These are phyloP conservation scores for Starmerella kuoi DNA, from an alignment of 805 yeast genomes.

Conservation along the genomic window DNA sequence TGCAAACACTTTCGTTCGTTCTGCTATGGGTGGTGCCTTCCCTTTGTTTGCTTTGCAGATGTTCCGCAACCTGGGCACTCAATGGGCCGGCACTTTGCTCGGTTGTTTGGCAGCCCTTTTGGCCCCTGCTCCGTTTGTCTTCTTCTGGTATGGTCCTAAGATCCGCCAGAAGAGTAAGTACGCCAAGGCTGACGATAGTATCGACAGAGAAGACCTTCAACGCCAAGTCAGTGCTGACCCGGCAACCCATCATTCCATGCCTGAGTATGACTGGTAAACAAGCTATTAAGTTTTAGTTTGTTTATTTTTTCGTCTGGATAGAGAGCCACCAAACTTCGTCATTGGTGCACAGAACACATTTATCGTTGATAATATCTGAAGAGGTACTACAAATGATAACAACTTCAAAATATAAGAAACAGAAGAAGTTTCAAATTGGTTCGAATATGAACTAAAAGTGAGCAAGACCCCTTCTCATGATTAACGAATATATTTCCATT, in stretches of 20 bases:
- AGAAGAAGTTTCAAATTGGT: no score
- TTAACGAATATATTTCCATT: no score
- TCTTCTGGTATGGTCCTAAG: constrained; percentile 38
- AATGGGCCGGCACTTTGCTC: constrained; percentile 45
- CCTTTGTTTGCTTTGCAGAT: constrained; percentile 46
- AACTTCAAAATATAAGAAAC: no score
- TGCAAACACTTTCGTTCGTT: constrained; percentile 48
- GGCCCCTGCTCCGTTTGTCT: constrained; percentile 47
- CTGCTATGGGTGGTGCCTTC: constrained; percentile 48
- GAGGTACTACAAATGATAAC: no score
- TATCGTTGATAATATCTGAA: no score
- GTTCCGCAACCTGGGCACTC: constrained; percentile 39
- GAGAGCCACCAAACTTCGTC: no score
- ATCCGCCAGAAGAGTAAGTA: constrained; percentile 20
- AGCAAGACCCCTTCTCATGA: no score
- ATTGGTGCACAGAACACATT: no score
- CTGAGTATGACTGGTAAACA: constrained; percentile 9
- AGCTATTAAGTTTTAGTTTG: no score
- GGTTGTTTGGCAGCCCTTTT: constrained; percentile 39
- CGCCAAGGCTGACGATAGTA: constrained; percentile 15
- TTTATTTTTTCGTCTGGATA: no score
- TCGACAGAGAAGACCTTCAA: constrained; percentile 14
- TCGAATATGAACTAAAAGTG: no score
- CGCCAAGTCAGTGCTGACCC: constrained; percentile 18
- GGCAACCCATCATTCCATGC: constrained; percentile 11